phyloP scores from a whole-genome alignment of 208 protist species.

The Novymonas esmeraldas region DNA sequence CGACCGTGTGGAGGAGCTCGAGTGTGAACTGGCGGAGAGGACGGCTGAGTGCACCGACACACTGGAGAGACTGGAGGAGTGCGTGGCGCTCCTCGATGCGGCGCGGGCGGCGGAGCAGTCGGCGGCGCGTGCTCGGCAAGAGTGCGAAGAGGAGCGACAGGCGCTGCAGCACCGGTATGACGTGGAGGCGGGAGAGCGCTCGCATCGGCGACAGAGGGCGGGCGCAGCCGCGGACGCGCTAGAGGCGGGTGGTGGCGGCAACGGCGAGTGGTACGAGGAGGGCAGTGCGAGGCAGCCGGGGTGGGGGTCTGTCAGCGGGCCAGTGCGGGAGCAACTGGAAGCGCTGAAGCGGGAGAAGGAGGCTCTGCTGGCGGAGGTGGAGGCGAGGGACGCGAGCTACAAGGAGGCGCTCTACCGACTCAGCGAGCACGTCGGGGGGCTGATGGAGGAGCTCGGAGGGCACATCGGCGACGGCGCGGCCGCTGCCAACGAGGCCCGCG shows the following conservation, averaged over 20 bases:
- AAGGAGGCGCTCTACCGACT: constrained; percentile 42
- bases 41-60: constrained; percentile 44
- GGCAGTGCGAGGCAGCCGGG: background rate
- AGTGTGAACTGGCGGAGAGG: constrained; percentile 49
- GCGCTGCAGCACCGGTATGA: constrained; percentile 17
- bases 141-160: constrained; percentile 43
- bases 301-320: too few species aligned
- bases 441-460: constrained; percentile 55
- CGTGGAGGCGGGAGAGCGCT: constrained; percentile 1
- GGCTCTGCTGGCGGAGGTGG: constrained; percentile 50
- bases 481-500: constrained; percentile 46
- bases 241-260: background rate
- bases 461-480: constrained; percentile 48
- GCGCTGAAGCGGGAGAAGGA: constrained; percentile 69
- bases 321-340: constrained; percentile 52
- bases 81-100: constrained; percentile 58
- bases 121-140: constrained; percentile 38
- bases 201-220: too few species aligned
- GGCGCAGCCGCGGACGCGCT: background rate
- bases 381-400: constrained; percentile 37
- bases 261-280: background rate
- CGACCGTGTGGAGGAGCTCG: constrained; percentile 47
- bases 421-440: constrained; percentile 44
- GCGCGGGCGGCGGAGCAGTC: constrained; percentile 53
- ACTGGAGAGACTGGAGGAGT: constrained; percentile 72